Conservation (phyloP, 106 monocot species). For the Triglochin maritima region DNA sequence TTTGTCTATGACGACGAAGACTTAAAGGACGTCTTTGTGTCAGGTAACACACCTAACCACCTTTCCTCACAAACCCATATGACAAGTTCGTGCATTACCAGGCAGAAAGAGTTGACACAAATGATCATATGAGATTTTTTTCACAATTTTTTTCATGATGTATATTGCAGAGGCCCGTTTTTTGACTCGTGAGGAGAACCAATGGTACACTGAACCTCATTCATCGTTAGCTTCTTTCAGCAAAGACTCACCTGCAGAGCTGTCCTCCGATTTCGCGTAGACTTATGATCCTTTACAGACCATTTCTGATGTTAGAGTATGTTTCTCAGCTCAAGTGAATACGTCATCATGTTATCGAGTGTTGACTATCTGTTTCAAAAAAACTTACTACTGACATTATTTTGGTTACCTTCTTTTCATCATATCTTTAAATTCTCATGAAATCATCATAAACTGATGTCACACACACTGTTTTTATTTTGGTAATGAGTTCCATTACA, state of each 20-base stretch:
- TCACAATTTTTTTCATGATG: neutral
- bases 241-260: conserved; percentile 1
- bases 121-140: neutral
- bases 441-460: too few relatives aligned
- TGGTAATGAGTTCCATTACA: too few relatives aligned
- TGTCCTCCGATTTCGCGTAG: neutral
- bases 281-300: too few relatives aligned
- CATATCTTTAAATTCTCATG: too few relatives aligned
- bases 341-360: too few relatives aligned
- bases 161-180: conserved; percentile 62
- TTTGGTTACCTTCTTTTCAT: too few relatives aligned
- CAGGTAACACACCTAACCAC: conserved; percentile 34
- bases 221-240: conserved; percentile 13
- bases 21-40: conserved; percentile 75
- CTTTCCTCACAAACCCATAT: neutral
- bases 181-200: conserved; percentile 48
- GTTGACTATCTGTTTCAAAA: too few relatives aligned
- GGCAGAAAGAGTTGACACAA: neutral
- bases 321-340: too few relatives aligned
- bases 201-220: conserved; percentile 56
- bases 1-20: conserved; percentile 90
- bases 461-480: too few relatives aligned
- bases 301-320: too few relatives aligned
- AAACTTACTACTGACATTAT: too few relatives aligned
- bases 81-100: neutral